phyloP scores from a whole-genome alignment of 176 grass and related monocot species.

The Dactylis glomerata region DNA sequence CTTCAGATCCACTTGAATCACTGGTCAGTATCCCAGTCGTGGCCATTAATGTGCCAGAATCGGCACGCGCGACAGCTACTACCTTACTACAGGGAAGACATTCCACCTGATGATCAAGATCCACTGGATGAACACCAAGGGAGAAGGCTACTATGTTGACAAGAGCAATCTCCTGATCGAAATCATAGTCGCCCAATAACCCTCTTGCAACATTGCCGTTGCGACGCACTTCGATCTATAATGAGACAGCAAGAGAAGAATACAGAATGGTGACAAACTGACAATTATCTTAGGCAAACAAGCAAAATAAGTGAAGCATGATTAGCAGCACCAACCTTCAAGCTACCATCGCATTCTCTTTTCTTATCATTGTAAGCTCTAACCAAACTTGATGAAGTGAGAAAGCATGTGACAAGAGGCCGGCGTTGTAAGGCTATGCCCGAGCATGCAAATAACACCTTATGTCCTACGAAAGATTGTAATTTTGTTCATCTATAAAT shows the following conservation, averaged over 20 bases:
- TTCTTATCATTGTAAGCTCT: neutral
- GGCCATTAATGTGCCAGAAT: constrained; percentile 11
- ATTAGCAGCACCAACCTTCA: constrained; percentile 12
- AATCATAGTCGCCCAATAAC: neutral
- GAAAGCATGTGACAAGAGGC: neutral
- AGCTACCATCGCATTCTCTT: neutral
- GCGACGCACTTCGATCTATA: constrained; percentile 7
- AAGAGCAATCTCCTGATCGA: constrained; percentile 6
- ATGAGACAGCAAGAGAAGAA: neutral
- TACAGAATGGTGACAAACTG: neutral
- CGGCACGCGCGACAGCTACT: neutral
- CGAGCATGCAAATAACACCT: constrained; percentile 20
- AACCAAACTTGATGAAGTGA: constrained; percentile 26
- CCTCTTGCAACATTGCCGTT: neutral
- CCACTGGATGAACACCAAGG: constrained; percentile 12
- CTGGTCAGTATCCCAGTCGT: neutral
- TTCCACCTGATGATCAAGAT: neutral
- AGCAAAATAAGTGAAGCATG: neutral
- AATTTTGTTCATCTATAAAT: neutral
- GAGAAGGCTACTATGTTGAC: neutral
- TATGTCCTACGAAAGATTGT: neutral
- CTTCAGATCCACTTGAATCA: neutral
- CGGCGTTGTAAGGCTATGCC: neutral
- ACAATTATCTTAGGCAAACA: neutral
- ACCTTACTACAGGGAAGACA: neutral